phyloP scores from a whole-genome alignment of 352 stramenopile genomes.

The Phytophthora aleatoria region DNA sequence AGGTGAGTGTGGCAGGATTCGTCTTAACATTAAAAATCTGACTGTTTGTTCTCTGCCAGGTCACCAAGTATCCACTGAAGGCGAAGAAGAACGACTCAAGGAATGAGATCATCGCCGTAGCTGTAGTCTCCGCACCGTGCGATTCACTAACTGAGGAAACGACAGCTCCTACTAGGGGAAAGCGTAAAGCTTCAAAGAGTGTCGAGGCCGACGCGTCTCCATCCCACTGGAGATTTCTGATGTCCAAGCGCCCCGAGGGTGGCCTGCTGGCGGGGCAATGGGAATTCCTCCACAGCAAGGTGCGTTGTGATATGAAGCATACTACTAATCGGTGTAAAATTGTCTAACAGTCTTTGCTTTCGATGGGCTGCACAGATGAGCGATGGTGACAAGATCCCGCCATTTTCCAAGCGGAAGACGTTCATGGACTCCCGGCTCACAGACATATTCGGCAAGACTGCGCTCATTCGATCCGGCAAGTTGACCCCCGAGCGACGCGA shows the following conservation, averaged over 20 bases:
- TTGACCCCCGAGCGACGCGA: constrained; percentile 47
- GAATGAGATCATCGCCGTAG: constrained; percentile 77
- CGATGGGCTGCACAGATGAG: constrained; percentile 43
- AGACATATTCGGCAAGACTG: constrained; percentile 38
- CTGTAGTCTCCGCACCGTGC: constrained; percentile 57
- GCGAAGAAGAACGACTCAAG: constrained; percentile 80
- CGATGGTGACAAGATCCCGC: constrained; percentile 66
- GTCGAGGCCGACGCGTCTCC: constrained; percentile 17
- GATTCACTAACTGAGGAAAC: constrained; percentile 4
- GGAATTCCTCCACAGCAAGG: constrained; percentile 88
- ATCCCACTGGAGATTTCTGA: constrained; percentile 73
- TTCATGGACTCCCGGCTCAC: constrained; percentile 53
- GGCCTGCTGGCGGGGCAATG: constrained; percentile 87
- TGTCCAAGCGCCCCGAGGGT: constrained; percentile 72
- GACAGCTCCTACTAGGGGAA: constrained; percentile 7
- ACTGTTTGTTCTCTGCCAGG: constrained; percentile 32
- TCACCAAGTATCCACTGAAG: constrained; percentile 83
- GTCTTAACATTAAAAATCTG: constrained; percentile 9
- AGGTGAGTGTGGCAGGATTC: constrained; percentile 18
- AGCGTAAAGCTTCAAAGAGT: constrained; percentile 27
- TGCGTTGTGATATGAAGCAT: constrained; percentile 6
- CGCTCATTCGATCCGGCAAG: constrained; percentile 25
- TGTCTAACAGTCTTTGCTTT: constrained; percentile 2
- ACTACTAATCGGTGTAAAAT: background rate
- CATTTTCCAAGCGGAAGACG: constrained; percentile 64